Evolutionary conservation across 129 eudicot genomes (phyloP).

Genomic region (Tagetes erecta): DNA sequence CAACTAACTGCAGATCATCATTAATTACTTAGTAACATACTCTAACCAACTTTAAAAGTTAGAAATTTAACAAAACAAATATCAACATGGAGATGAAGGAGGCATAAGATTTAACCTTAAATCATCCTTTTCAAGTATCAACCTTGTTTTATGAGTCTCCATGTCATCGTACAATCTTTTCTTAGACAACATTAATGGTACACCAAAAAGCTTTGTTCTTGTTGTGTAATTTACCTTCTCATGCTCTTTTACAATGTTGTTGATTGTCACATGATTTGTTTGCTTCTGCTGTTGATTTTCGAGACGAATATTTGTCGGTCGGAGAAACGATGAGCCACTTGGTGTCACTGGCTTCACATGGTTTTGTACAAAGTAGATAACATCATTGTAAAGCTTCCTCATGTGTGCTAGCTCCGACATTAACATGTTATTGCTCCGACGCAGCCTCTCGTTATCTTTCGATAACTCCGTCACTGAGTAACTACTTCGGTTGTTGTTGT

Average conservation of each 20-base stretch:
- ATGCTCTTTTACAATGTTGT: constrained; percentile 29
- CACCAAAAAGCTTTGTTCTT: constrained; percentile 77
- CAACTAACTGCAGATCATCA: not conserved
- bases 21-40: constrained; percentile 21
- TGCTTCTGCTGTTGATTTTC: not conserved
- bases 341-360: constrained; percentile 85
- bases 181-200: constrained; percentile 60
- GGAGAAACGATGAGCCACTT: constrained; percentile 35
- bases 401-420: constrained; percentile 87
- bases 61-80: not conserved
- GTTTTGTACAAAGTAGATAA: constrained; percentile 86
- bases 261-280: not conserved
- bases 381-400: constrained; percentile 87
- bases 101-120: constrained; percentile 95
- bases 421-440: constrained; percentile 77
- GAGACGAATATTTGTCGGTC: no score
- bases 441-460: constrained; percentile 81
- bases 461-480: constrained; percentile 57
- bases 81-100: constrained; percentile 56
- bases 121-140: constrained; percentile 73
- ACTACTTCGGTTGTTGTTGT: constrained; percentile 4
- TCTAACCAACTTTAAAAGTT: constrained; percentile 23
- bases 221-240: constrained; percentile 11
- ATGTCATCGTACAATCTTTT: constrained; percentile 57
- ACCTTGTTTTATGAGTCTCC: constrained; percentile 61